Percentiles rank a stretch among this genome's conserved stretches.
Evolutionary conservation across 768 basidiomycete species (phyloP).

Genomic region (Termitomyces sp.): DNA sequence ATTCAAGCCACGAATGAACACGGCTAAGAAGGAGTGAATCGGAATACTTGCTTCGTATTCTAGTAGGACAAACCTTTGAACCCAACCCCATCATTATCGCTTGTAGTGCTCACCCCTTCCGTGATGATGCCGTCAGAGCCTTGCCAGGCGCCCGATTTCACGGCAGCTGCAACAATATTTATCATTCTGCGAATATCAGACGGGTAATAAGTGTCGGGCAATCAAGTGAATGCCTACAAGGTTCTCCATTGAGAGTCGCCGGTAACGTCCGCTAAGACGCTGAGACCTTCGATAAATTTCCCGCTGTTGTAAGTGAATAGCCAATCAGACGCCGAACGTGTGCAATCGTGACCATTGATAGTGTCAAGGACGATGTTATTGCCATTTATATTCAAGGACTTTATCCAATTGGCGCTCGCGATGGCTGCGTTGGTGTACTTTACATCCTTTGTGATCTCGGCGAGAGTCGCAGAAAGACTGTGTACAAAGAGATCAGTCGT

Average conservation of each 20-base stretch:
- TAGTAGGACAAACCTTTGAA: slow-evolving; percentile 41
- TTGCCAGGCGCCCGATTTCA: slow-evolving; percentile 45
- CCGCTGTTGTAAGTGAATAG: slow-evolving; percentile 55
- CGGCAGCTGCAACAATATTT: slow-evolving; percentile 34
- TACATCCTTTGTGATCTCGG: slow-evolving; percentile 39
- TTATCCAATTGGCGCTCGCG: slow-evolving; percentile 46
- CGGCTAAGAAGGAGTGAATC: slow-evolving; percentile 20
- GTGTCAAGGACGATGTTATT: slow-evolving; percentile 44
- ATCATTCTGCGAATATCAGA: slow-evolving; percentile 26
- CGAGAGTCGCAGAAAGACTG: slow-evolving; percentile 49
- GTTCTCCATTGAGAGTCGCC: slow-evolving; percentile 37
- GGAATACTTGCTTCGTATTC: not conserved
- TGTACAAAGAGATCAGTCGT: not conserved
- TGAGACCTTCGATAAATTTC: slow-evolving; percentile 51
- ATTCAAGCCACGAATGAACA: slow-evolving; percentile 45
- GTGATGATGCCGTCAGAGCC: slow-evolving; percentile 49
- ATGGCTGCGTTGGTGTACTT: slow-evolving; percentile 47
- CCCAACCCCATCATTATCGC: slow-evolving; percentile 45
- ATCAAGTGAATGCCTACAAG: slow-evolving; percentile 28
- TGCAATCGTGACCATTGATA: slow-evolving; percentile 44
- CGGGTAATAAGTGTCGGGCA: no score
- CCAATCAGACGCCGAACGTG: slow-evolving; percentile 41
- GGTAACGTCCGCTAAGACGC: slow-evolving; percentile 40
- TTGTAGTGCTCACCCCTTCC: slow-evolving; percentile 39
- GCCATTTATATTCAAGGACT: slow-evolving; percentile 38